phyloP scores from a whole-genome alignment of 495 filamentous ascomycete genomes.

The Penicillium taxi region DNA sequence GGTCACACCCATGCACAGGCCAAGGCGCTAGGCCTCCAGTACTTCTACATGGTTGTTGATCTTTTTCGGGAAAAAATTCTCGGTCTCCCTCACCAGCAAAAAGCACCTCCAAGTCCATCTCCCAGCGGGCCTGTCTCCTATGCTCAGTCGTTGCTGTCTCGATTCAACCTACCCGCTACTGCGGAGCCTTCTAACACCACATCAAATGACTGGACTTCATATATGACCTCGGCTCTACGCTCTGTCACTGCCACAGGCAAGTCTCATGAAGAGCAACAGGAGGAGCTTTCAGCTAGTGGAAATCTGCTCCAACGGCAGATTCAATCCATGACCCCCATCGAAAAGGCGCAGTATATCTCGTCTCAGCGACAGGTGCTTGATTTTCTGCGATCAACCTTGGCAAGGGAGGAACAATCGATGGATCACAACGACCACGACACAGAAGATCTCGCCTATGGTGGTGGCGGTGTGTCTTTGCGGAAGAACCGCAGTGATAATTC shows the following conservation, averaged over 20 bases:
- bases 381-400: constrained; percentile 63
- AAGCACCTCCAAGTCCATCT: constrained; percentile 45
- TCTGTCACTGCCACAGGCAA: constrained; percentile 36
- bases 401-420: constrained; percentile 56
- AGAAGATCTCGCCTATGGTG: constrained; percentile 41
- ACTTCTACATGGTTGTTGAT: constrained; percentile 73
- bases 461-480: constrained; percentile 45
- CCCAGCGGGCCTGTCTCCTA: constrained; percentile 48
- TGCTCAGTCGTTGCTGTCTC: constrained; percentile 70
- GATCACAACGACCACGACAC: constrained; percentile 32
- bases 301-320: constrained; percentile 62
- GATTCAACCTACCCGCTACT: constrained; percentile 70
- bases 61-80: constrained; percentile 64
- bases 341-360: constrained; percentile 61
- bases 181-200: constrained; percentile 18
- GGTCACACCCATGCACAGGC: constrained; percentile 71
- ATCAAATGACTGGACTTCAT: constrained; percentile 54
- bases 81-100: constrained; percentile 53
- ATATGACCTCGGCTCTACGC: constrained; percentile 58
- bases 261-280: constrained; percentile 42
- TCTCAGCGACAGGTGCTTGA: constrained; percentile 66
- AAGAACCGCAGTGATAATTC: constrained; percentile 71
- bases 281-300: constrained; percentile 49
- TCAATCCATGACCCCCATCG: constrained; percentile 43
- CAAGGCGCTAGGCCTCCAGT: constrained; percentile 68